Evolutionary conservation across 306 rosid genomes (phyloP), one percentile per base, ranked within the genome.

Genomic region (Fragaria iinumae): DNA sequence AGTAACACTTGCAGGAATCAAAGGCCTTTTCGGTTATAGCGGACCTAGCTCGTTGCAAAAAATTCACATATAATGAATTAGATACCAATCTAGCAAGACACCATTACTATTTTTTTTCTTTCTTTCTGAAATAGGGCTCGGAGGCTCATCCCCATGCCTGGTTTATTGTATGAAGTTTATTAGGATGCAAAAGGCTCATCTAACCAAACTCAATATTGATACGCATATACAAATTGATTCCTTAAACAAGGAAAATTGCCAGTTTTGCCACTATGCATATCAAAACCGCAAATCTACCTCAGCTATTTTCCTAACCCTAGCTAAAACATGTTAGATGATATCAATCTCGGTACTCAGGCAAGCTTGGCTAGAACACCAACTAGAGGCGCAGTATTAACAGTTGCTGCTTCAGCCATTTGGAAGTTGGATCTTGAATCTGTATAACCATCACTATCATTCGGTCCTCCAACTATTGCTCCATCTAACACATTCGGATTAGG

Each of bases 351-450:
- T 13, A 45, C n/a, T 68, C 8, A 80, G 50, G 90, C 84, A 8
- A 91, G 73, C n/a, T 27, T 47, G n/a, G 93, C 92, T 20, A 89
- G 83, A 34, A 89, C 87, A 14, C 97, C 92, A 0, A 91, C 82
- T 11, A 88, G 62, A 6, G 94, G 92, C 9, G 87, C 94, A 27
- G 65, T 29, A 10, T 68, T 75, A 41, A 32, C 81, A 11, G 86
- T 91, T 12, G 87, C 44, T 8, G 97, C 87, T 34, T 88, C 92
- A 18, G 85, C 90, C 59, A 38, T 29, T 23, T 83, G 85, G 56
- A 1, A 88, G 62, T 89, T 62, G 11, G 68, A 12, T 25, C 90
- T 91, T 0, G 59, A 56, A 77, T 91, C 92, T 0, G 47, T 0
- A 67, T 67, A 88, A 2, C 38, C 49, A 69, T 91, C 90, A 8